Evolutionary conservation across 208 protist genomes (phyloP).

Genomic region (Blastocrithidia nonstop): DNA sequence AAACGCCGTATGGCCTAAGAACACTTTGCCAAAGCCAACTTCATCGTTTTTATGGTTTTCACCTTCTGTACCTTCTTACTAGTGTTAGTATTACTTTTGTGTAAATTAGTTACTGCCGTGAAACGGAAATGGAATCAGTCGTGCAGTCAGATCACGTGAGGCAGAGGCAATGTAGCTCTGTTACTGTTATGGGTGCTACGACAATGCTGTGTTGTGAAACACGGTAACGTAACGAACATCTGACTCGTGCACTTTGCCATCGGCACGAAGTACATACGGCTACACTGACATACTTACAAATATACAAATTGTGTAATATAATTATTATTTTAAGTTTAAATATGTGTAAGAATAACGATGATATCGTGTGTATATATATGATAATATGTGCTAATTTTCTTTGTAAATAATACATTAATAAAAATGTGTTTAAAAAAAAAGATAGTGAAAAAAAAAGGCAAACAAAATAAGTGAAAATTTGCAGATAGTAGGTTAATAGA

Average conservation of each 20-base stretch:
- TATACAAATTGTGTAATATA: background rate
- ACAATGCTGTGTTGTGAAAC: background rate
- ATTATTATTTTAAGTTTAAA: background rate
- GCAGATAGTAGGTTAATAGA: background rate
- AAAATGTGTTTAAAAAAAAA: conserved; percentile 3
- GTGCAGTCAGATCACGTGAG: conserved; percentile 42
- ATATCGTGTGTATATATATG: background rate
- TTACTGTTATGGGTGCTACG: too few species aligned
- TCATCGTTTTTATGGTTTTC: conserved; percentile 5
- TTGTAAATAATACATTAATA: background rate
- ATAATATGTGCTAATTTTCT: background rate
- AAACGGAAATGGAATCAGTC: conserved; percentile 11
- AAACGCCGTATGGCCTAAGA: conserved; percentile 58
- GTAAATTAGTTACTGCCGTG: background rate
- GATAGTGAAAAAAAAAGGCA: conserved; percentile 2
- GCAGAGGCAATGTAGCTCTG: too few species aligned
- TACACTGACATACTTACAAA: background rate
- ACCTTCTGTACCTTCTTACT: too few species aligned
- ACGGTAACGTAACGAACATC: conserved; percentile 42
- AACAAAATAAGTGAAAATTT: conserved; percentile 3
- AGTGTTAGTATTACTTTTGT: conserved; percentile 4
- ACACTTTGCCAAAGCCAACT: conserved; percentile 6
- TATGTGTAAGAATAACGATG: background rate
- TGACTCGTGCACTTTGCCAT: conserved; percentile 24
- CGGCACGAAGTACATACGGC: conserved; percentile 33